Conservation (phyloP, 1,139 yeast genomes). For the Hyphopichia wangnamkhiaoensis region DNA sequence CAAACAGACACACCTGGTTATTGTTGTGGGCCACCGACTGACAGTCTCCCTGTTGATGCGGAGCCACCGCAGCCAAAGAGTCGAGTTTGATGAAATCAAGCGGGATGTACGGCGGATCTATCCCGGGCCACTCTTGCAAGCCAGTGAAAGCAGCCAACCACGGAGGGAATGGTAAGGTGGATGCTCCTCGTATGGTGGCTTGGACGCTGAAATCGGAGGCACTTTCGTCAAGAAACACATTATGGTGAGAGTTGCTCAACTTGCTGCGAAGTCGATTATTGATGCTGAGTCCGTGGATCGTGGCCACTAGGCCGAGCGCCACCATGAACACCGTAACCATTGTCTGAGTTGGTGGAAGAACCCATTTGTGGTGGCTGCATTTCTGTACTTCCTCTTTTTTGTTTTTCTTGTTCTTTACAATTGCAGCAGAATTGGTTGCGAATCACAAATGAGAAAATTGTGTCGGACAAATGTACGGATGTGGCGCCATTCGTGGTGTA, state of each 20-base stretch:
- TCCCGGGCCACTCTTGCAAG: conserved; percentile 75
- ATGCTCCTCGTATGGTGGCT: neutral
- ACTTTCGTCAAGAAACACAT: neutral
- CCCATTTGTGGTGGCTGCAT: too few relatives aligned
- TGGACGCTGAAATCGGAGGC: conserved; percentile 1
- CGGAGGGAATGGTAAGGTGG: conserved; percentile 59
- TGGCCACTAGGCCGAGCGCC: too few relatives aligned
- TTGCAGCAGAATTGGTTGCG: too few relatives aligned
- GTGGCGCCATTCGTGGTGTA: too few relatives aligned
- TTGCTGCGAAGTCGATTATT: neutral
- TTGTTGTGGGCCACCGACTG: conserved; percentile 37
- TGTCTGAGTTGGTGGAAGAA: too few relatives aligned
- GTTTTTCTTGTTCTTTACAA: too few relatives aligned
- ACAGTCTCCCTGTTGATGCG: conserved; percentile 65
- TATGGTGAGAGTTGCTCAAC: too few relatives aligned
- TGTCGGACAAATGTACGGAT: too few relatives aligned
- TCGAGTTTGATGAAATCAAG: conserved; percentile 65
- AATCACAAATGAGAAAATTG: too few relatives aligned
- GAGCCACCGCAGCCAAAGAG: conserved; percentile 42
- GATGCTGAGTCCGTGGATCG: neutral
- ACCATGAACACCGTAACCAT: too few relatives aligned
- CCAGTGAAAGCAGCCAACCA: conserved; percentile 83
- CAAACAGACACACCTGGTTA: conserved; percentile 70
- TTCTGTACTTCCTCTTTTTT: too few relatives aligned
- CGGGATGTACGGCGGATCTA: conserved; percentile 85